phyloP scores from a whole-genome alignment of 2,329 filamentous ascomycete species.

The Byssothecium circinans region DNA sequence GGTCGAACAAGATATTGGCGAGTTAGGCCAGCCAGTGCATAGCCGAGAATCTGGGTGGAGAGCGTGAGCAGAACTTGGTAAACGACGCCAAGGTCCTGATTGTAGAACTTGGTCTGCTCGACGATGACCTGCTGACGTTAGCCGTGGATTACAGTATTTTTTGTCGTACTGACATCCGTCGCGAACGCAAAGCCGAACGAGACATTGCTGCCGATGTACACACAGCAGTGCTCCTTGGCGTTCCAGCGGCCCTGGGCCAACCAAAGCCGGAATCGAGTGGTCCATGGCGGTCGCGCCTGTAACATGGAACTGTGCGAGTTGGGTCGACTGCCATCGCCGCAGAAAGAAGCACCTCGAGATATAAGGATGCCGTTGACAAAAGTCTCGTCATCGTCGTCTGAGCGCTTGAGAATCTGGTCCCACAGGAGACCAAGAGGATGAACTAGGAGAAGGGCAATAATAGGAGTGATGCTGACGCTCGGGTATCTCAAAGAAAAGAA shows the following conservation, averaged over 20 bases:
- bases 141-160: not conserved
- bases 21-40: conserved; percentile 81
- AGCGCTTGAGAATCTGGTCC: conserved; percentile 70
- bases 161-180: conserved; percentile 62
- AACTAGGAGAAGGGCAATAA: conserved; percentile 82
- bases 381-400: conserved; percentile 56
- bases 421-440: conserved; percentile 81
- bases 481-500: conserved; percentile 91
- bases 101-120: conserved; percentile 86
- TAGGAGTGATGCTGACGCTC: conserved; percentile 84
- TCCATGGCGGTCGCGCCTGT: conserved; percentile 22
- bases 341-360: conserved; percentile 4
- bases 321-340: conserved; percentile 10
- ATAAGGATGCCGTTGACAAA: conserved; percentile 60
- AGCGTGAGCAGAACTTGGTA: conserved; percentile 84
- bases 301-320: conserved; percentile 12
- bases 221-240: conserved; percentile 84
- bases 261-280: conserved; percentile 65
- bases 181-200: conserved; percentile 89
- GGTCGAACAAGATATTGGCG: conserved; percentile 80
- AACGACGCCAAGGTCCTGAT: conserved; percentile 72
- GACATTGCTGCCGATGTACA: conserved; percentile 87
- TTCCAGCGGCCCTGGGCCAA: conserved; percentile 81
- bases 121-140: conserved; percentile 66
- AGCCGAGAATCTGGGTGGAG: conserved; percentile 84